Conservation (phyloP, 345 rosid species). For the Salix dunnii region DNA sequence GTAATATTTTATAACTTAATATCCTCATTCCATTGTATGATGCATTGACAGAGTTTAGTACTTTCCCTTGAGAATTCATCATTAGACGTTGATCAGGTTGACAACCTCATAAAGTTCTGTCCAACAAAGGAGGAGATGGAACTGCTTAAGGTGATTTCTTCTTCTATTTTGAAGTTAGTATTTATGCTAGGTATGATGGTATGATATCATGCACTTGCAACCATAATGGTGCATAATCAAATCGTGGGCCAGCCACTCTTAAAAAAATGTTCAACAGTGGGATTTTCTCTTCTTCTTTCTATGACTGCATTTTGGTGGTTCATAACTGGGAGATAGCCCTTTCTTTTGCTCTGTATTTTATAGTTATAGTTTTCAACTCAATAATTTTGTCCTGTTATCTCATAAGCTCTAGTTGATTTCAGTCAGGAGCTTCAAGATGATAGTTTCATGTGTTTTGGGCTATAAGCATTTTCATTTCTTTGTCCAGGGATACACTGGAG, state of each 20-base stretch:
- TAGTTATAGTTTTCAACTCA: background rate
- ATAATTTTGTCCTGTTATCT: constrained; percentile 6
- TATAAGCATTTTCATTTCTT: constrained; percentile 12
- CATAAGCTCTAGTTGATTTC: background rate
- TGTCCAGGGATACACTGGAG: constrained; percentile 77
- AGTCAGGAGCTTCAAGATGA: constrained; percentile 15
- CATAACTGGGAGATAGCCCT: background rate
- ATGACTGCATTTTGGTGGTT: background rate
- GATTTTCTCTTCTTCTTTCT: background rate
- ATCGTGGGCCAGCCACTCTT: background rate
- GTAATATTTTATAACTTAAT: constrained; percentile 13
- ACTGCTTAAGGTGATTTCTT: constrained; percentile 48
- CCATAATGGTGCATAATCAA: background rate
- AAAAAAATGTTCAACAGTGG: background rate
- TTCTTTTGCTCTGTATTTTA: no score
- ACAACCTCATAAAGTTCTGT: constrained; percentile 81
- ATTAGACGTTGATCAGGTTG: constrained; percentile 83
- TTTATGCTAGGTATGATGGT: background rate
- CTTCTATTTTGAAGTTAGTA: background rate
- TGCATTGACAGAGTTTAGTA: constrained; percentile 56
- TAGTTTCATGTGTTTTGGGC: constrained; percentile 2
- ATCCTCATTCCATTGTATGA: constrained; percentile 15
- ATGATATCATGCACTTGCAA: background rate
- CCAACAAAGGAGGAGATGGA: constrained; percentile 97
- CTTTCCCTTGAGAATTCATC: constrained; percentile 78